Percentiles rank a stretch among this genome's conserved stretches.
Evolutionary conservation across 2,329 filamentous ascomycete species (phyloP).

Genomic region (Phyllosticta citrichinensis): DNA sequence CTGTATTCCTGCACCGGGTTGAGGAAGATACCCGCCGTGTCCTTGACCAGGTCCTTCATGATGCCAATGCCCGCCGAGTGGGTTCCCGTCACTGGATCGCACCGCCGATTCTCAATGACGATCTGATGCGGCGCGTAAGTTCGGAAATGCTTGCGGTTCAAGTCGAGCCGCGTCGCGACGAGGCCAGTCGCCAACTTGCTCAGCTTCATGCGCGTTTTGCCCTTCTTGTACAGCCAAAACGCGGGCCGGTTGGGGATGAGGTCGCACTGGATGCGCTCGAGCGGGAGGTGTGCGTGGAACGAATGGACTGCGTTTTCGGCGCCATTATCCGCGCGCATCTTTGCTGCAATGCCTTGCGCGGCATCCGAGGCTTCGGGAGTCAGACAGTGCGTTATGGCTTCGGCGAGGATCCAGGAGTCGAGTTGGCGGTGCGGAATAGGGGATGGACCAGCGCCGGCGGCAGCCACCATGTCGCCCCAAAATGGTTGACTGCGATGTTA

Average conservation of each 20-base stretch:
- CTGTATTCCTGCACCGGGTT: slow-evolving; percentile 1
- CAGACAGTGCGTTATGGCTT: slow-evolving; percentile 37
- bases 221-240: slow-evolving; percentile 44
- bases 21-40: slow-evolving; percentile 46
- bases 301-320: slow-evolving; percentile 32
- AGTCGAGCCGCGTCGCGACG: slow-evolving; percentile 51
- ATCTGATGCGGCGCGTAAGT: slow-evolving; percentile 37
- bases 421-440: slow-evolving; percentile 39
- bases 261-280: slow-evolving; percentile 47
- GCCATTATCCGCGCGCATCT: slow-evolving; percentile 35
- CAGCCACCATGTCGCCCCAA: slow-evolving; percentile 44
- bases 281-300: slow-evolving; percentile 40
- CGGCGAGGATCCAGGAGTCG: slow-evolving; percentile 34
- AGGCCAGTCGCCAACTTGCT: slow-evolving; percentile 64
- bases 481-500: slow-evolving; percentile 34
- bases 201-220: slow-evolving; percentile 37
- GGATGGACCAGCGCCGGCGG: slow-evolving; percentile 38
- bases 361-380: slow-evolving; percentile 26
- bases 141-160: slow-evolving; percentile 63
- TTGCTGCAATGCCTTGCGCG: slow-evolving; percentile 30
- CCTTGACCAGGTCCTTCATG: slow-evolving; percentile 45
- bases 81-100: slow-evolving; percentile 58
- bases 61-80: slow-evolving; percentile 47
- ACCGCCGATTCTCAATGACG: slow-evolving; percentile 25
- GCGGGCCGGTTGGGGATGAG: slow-evolving; percentile 59